phyloP scores from a whole-genome alignment of 441 rosid genomes.

The Mallotus japonicus region DNA sequence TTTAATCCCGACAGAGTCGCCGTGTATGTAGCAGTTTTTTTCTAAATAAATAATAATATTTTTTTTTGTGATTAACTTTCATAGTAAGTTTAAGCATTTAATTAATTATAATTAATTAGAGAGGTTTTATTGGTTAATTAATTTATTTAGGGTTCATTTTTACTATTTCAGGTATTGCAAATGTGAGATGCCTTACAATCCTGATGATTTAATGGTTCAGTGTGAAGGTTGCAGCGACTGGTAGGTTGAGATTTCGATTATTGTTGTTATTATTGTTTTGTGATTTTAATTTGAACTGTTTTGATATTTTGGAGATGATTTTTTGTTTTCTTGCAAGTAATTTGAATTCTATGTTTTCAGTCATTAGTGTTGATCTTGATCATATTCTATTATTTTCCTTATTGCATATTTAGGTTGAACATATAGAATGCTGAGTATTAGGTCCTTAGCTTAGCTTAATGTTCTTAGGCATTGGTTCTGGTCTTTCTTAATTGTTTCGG shows the following conservation, averaged over 20 bases:
- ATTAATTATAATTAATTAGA: background rate
- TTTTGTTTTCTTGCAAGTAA: too few species aligned
- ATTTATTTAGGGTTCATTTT: background rate
- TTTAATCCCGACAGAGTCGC: constrained; percentile 93
- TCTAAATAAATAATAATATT: background rate
- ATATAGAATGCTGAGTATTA: background rate
- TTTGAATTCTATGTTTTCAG: background rate
- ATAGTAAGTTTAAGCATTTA: background rate
- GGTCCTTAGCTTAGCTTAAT: background rate
- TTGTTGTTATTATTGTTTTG: background rate
- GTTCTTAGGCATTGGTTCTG: background rate
- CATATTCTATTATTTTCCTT: background rate
- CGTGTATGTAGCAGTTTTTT: constrained; percentile 55
- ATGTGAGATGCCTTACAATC: constrained; percentile 51
- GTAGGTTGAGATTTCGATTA: constrained; percentile 32
- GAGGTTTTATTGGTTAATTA: background rate
- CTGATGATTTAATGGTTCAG: constrained; percentile 46
- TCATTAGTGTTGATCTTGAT: background rate
- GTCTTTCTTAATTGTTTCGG: background rate
- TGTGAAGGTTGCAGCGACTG: constrained; percentile 46
- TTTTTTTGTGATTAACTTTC: background rate
- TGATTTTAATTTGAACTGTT: background rate
- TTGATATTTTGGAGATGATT: too few species aligned
- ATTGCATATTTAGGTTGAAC: background rate
- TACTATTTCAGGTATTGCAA: constrained; percentile 40